Evolutionary conservation across 805 yeast genomes (phyloP), one percentile per base, ranked within the genome.

Genomic region (Yamadazyma akitaensis): DNA sequence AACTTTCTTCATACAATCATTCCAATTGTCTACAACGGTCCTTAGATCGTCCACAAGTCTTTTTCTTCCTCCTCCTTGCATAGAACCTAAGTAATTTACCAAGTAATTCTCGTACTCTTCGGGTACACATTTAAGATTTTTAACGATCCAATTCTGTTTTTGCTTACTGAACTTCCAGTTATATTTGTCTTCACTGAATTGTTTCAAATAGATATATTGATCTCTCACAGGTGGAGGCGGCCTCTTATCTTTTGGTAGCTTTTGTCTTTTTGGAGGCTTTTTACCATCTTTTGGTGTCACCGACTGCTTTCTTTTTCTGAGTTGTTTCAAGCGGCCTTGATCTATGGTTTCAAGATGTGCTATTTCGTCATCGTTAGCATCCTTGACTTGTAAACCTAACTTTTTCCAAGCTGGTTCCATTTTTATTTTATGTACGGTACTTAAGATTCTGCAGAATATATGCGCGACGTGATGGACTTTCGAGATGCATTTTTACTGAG

Each of bases 131-230:
- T 67, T 72, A 28, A 85, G 63, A 60, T 87, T 81, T 57, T 81
- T 82, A 52, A 88, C 65, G 37, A 88, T 74, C 96, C 96, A 88
- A 59, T 87, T 87, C 64, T 88, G 96, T 53, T 88, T 87, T 69
- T 84, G 91, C 58, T 88, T 88, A 48, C 89, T 83, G 62, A 88
- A 88, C 68, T 88, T 88, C 96, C 96, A 88, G 48, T 75, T 72
- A 0, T 67, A 79, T 49, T 64, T 68, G 51, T 84, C 88, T 11
- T 75, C 72, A 3, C 67, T 60, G 57, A 74, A 88, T 44, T 77
- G 82, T 47, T 78, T 74, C 54, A 87, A 64, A 58, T 87, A 87
- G 0, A 68, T 78, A 31, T 84, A 70, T 61, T 87, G 94, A 56
- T 87, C 96, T 51, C 78, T 81, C 53, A 84, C 92, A 30, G 89